phyloP scores from a whole-genome alignment of 768 basidiomycete species.

The Lactarius hengduanensis region DNA sequence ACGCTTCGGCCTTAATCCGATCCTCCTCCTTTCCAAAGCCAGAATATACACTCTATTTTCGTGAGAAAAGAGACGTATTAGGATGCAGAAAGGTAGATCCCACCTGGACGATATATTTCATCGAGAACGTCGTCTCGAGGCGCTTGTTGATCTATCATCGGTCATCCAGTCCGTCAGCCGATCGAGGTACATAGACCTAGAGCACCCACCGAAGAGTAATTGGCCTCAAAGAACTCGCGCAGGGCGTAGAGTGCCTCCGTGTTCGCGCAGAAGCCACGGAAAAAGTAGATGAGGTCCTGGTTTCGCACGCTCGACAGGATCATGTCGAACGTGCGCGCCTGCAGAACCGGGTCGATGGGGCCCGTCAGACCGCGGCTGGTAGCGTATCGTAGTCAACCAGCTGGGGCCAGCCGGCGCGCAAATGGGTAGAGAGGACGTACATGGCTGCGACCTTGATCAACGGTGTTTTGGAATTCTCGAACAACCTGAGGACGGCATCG shows the following conservation, averaged over 20 bases:
- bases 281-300: constrained; percentile 65
- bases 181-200: not conserved
- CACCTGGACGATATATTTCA: constrained; percentile 21
- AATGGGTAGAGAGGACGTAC: constrained; percentile 38
- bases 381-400: constrained; percentile 5
- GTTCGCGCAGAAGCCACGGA: constrained; percentile 59
- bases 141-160: constrained; percentile 16
- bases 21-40: constrained; percentile 18
- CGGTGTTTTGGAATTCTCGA: constrained; percentile 72
- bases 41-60: constrained; percentile 11
- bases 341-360: constrained; percentile 53
- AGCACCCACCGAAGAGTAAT: constrained; percentile 57
- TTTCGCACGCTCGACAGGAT: constrained; percentile 53
- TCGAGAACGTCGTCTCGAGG: constrained; percentile 24
- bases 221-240: constrained; percentile 62
- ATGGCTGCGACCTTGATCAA: constrained; percentile 69
- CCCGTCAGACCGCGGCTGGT: constrained; percentile 63
- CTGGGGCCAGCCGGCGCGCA: not conserved
- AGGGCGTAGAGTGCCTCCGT: constrained; percentile 50
- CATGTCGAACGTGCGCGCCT: constrained; percentile 62
- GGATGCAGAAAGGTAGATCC: not conserved
- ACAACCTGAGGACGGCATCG: constrained; percentile 64
- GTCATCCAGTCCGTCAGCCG: not conserved
- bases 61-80: not conserved
- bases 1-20: constrained; percentile 20